Evolutionary conservation across 2,329 filamentous ascomycete genomes (phyloP), one percentile per base, ranked within the genome.

Genomic region (Fonsecaea nubica): DNA sequence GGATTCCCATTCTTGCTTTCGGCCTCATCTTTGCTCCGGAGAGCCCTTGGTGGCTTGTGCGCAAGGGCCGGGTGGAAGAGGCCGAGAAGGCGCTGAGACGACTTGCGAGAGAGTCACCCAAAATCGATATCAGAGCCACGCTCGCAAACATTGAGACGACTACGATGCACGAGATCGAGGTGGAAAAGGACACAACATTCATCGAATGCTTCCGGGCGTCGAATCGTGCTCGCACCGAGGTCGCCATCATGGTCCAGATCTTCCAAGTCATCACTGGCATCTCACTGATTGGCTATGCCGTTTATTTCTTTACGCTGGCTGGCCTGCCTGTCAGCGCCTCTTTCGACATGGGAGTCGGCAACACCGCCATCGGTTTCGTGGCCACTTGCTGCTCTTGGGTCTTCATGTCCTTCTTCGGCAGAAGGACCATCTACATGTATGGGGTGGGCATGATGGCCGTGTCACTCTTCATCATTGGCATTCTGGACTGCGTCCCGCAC

Each of bases 181-280:
- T 62, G 21, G 53, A 59, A 33, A 63, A 64, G 30, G 63, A 64
- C 54, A 68, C 66, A 2, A 88, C 84, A 60, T 96, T 95, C 77
- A 78, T 86, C 72, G 92, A 96, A 77, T 96, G 92, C 80, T 96
- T 96, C 84, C 89, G 85, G 76, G 92, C 92, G 7, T 86, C 86
- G n/a, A 89, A 96, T 75, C 82, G 89, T 52, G 89, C 92, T 65
- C 87, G 92, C 38, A 96, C 92, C 2, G 92, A 92, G 76, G 88
- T 90, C 70, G 83, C 87, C 36, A 87, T 85, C 65, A 87, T 88
- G 74, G 86, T 87, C 3, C 90, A 88, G 79, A 83, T 85, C 4
- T 87, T 87, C 3, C 88, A 90, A 72, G 87, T 88, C 59, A 60
- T 60, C 30, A 59, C 60, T 12, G 64, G 59, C 30, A 59, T 63